Evolutionary conservation across 2,329 filamentous ascomycete genomes (phyloP), one percentile per base, ranked within the genome.

Genomic region (Fusarium sp.): DNA sequence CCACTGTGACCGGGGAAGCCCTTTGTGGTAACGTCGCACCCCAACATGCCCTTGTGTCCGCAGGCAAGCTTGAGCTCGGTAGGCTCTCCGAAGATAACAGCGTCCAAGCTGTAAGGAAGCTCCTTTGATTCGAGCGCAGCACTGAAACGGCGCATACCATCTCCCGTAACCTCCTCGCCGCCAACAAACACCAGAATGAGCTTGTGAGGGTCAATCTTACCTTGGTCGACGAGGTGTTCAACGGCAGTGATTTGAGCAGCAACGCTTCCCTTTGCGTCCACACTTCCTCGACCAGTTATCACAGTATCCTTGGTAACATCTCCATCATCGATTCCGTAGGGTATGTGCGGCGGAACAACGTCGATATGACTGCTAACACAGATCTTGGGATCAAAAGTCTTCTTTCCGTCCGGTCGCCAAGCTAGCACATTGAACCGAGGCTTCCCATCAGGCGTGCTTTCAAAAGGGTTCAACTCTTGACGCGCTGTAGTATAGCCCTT

Each of bases 81-180:
- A 1, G 95, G 95, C 77, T 99, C 96, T 39, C 96, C 95, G 74
- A 97, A 98, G 73, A 96, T 91, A 72, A 93, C 89, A 5, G 93
- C 88, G 33, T 90, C 85, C 21, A 88, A 83, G 4, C 69, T 63
- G 6, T 77, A 76, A 17, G 74, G 79, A 18, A 78, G 75, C 29
- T 78, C 72, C 41, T 78, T 72, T 8, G 73, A 53, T 15, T 71
- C 62, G 1, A 80, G 60, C 0, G 75, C 77, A 6, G 79, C 72
- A 21, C 82, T 85, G 61, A 88, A 88, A 45, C 75, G 63, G 29
- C 76, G 76, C 95, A 98, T 98, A 11, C 95, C 95, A 65, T 91
- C 90, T 11, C 95, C 95, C 5, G 83, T 83, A 4, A 84, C 85
- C 78, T 98, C 95, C 78, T 99, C 95, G 61, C 93, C 94, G 0